Conservation (phyloP, 805 yeast genomes). For the Yarrowia phangngaensis region DNA sequence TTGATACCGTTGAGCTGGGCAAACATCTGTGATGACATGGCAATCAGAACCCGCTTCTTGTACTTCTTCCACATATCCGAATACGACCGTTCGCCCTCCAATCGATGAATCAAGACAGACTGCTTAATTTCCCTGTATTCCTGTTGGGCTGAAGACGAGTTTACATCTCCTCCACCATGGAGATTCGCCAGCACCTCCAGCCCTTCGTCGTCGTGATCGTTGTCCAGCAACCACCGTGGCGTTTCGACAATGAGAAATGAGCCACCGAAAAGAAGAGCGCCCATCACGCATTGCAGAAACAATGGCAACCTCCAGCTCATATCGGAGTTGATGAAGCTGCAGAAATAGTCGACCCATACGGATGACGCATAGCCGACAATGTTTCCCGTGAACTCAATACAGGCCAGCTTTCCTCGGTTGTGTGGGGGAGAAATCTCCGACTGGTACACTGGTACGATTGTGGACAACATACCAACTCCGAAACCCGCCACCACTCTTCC, state of each 20-base stretch:
- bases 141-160: constrained; percentile 59
- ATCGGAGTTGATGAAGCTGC: constrained; percentile 59
- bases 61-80: constrained; percentile 72
- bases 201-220: constrained; percentile 76
- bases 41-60: constrained; percentile 73
- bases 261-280: constrained; percentile 63
- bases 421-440: constrained; percentile 85
- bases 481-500: constrained; percentile 78
- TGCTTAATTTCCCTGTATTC: constrained; percentile 83
- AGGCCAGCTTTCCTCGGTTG: constrained; percentile 78
- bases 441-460: constrained; percentile 84
- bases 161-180: constrained; percentile 72
- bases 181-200: constrained; percentile 78
- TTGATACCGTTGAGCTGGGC: constrained; percentile 94
- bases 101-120: constrained; percentile 64
- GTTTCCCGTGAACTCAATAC: constrained; percentile 85
- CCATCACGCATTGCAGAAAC: constrained; percentile 70
- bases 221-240: constrained; percentile 85
- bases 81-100: constrained; percentile 77
- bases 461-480: constrained; percentile 82
- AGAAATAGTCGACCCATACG: constrained; percentile 81
- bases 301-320: constrained; percentile 77
- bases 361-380: constrained; percentile 75
- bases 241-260: constrained; percentile 78
- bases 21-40: constrained; percentile 86